Conservation (phyloP, 2,329 filamentous ascomycete genomes). For the Myriosclerotinia duriaeana region DNA sequence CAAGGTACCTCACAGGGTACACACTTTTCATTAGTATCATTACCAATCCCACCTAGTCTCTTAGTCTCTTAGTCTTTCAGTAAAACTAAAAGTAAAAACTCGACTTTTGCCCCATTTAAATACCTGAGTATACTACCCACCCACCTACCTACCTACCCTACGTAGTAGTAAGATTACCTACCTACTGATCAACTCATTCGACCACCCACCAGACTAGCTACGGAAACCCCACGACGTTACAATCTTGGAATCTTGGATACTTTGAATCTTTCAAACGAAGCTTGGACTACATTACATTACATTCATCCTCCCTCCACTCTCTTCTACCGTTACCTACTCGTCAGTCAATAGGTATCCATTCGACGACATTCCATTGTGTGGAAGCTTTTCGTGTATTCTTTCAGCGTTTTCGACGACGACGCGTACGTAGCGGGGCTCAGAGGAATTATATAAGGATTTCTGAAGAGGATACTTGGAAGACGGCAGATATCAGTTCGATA, state of each 20-base stretch:
- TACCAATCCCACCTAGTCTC: slow-evolving; percentile 1
- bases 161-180: no score
- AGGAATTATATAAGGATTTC: no score
- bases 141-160: no score
- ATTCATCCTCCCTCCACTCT: neutral
- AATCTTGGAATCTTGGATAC: neutral
- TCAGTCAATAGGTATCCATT: neutral
- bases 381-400: neutral
- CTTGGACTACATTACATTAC: neutral
- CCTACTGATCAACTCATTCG: slow-evolving; percentile 2
- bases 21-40: slow-evolving; percentile 3
- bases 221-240: neutral
- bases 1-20: neutral
- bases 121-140: neutral
- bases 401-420: neutral
- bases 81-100: neutral
- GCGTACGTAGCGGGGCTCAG: neutral
- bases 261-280: neutral
- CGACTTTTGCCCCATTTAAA: neutral
- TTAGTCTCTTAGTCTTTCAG: no score
- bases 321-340: neutral
- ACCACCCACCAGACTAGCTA: neutral
- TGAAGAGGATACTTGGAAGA: no score
- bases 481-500: no score
- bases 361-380: neutral